Conservation (phyloP, 768 basidiomycete genomes). For the Dioszegia aurantiaca region DNA sequence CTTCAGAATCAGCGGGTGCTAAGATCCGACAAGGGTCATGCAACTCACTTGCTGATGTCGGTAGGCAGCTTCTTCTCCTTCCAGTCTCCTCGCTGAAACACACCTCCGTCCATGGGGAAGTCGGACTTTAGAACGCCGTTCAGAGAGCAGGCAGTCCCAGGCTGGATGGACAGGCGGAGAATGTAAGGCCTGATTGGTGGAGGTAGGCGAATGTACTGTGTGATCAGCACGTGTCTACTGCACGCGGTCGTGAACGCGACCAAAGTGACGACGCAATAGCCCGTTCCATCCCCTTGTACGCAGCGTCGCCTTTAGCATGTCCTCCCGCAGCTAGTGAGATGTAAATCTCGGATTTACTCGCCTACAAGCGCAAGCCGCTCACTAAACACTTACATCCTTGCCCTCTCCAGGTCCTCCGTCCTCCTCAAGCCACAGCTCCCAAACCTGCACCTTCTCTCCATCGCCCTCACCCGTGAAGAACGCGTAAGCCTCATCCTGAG, state of each 20-base stretch:
- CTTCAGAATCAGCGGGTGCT: slow-evolving; percentile 55
- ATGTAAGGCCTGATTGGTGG: slow-evolving; percentile 86
- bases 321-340: no score
- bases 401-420: slow-evolving; percentile 88
- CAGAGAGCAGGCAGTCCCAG: slow-evolving; percentile 83
- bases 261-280: neutral
- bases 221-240: neutral
- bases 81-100: slow-evolving; percentile 72
- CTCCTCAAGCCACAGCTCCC: slow-evolving; percentile 77
- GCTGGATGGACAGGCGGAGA: slow-evolving; percentile 82
- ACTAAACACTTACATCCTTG: slow-evolving; percentile 63
- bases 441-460: slow-evolving; percentile 62
- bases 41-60: slow-evolving; percentile 58
- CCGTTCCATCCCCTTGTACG: no score
- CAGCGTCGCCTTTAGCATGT: no score
- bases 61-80: slow-evolving; percentile 60
- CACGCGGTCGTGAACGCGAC: neutral
- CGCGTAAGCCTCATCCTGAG: slow-evolving; percentile 85
- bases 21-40: slow-evolving; percentile 3
- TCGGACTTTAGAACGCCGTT: slow-evolving; percentile 94
- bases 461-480: slow-evolving; percentile 68
- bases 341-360: no score
- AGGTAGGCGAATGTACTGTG: slow-evolving; percentile 90
- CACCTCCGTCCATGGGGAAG: slow-evolving; percentile 89
- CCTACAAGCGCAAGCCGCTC: no score